Percentiles rank a stretch among this genome's conserved stretches.
Evolutionary conservation across 2,329 filamentous ascomycete genomes (phyloP).

Genomic region (Ampelomyces quisqualis): DNA sequence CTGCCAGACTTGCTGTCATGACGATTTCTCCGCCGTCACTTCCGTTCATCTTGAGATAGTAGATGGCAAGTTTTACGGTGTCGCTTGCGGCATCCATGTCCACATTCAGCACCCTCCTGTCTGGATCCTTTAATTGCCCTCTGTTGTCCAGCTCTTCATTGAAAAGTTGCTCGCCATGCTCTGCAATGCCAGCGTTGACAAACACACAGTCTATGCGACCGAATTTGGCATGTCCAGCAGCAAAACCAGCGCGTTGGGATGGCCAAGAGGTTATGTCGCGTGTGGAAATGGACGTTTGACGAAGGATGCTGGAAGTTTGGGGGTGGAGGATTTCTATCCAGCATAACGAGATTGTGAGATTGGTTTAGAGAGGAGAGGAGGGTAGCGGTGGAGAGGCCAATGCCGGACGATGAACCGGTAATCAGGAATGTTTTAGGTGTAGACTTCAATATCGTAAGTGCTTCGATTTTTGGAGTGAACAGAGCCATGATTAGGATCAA

Average conservation of each 20-base stretch:
- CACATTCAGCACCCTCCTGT: constrained; percentile 48
- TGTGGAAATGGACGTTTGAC: constrained; percentile 38
- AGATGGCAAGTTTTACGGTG: constrained; percentile 52
- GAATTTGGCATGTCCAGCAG: constrained; percentile 45
- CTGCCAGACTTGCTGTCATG: constrained; percentile 52
- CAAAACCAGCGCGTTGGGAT: constrained; percentile 49
- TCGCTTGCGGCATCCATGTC: constrained; percentile 52
- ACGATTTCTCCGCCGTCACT: constrained; percentile 48
- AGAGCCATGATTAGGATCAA: constrained; percentile 20
- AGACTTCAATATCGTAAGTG: constrained; percentile 23
- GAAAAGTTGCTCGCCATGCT: constrained; percentile 54
- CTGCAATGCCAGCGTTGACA: constrained; percentile 53
- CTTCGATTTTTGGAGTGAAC: constrained; percentile 24
- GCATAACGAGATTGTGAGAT: constrained; percentile 45
- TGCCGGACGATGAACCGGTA: constrained; percentile 46
- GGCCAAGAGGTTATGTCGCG: constrained; percentile 51
- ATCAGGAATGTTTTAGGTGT: constrained; percentile 41
- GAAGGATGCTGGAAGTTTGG: constrained; percentile 31
- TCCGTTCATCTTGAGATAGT: constrained; percentile 48
- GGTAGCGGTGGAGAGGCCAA: constrained; percentile 45
- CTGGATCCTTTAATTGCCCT: constrained; percentile 50
- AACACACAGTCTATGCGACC: constrained; percentile 51
- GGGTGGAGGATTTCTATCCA: constrained; percentile 44
- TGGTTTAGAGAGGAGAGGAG: constrained; percentile 43
- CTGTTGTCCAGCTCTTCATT: constrained; percentile 46